A percentile compares a stretch with the other conserved stretches of the same genome.
Evolutionary conservation across 139 green algal species (phyloP).

Genomic region (Chlorella sp.): DNA sequence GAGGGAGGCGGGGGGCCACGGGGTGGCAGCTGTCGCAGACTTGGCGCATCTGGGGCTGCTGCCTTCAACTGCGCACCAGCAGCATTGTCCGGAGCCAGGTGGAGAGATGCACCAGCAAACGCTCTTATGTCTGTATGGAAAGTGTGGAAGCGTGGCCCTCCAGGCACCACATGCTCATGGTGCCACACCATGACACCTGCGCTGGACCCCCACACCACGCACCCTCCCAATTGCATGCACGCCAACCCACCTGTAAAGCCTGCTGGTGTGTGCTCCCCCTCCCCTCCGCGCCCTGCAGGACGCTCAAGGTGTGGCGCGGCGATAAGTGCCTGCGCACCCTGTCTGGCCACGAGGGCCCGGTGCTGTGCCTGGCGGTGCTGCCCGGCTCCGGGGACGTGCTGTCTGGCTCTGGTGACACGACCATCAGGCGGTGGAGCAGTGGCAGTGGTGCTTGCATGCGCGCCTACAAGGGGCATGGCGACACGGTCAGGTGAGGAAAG

Average conservation of each 20-base stretch:
- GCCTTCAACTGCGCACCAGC: too few relatives aligned
- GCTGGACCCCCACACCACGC: too few relatives aligned
- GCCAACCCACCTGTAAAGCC: too few relatives aligned
- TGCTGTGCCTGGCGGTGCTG: constrained; percentile 64
- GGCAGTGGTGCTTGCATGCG: constrained; percentile 35
- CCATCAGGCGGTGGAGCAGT: constrained; percentile 7
- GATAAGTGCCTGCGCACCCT: constrained; percentile 40
- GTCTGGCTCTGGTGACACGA: constrained; percentile 52
- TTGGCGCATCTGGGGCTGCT: too few relatives aligned
- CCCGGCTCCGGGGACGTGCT: constrained; percentile 61
- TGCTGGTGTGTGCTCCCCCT: background rate
- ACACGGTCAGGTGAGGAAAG: constrained; percentile 78
- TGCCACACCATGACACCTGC: too few relatives aligned
- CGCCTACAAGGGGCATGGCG: constrained; percentile 67
- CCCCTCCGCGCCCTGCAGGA: background rate
- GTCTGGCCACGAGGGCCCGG: constrained; percentile 69
- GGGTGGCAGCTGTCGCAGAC: too few relatives aligned
- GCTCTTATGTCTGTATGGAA: too few relatives aligned
- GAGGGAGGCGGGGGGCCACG: too few relatives aligned
- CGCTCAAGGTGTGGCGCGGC: background rate
- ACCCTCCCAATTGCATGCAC: too few relatives aligned
- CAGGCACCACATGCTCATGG: background rate
- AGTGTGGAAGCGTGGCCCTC: too few relatives aligned
- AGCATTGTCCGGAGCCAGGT: too few relatives aligned
- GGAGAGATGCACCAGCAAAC: too few relatives aligned